Evolutionary conservation across 139 green algal genomes (phyloP).

Genomic region (Zygnema circumcarinatum): DNA sequence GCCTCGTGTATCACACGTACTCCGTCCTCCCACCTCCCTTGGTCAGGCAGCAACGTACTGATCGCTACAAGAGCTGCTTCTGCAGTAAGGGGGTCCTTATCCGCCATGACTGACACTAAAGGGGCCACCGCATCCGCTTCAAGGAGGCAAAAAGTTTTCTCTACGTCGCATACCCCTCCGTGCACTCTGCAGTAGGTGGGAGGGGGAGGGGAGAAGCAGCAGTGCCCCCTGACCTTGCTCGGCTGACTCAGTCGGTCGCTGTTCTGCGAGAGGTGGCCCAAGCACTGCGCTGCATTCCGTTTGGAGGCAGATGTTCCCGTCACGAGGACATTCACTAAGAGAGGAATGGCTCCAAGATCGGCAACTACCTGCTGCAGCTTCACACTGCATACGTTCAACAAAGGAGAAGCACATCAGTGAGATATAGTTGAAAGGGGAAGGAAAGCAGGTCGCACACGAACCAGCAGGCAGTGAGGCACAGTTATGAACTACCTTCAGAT

Average conservation of each 20-base stretch:
- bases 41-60: slow-evolving; percentile 30
- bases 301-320: slow-evolving; percentile 21
- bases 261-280: slow-evolving; percentile 40
- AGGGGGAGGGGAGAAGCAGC: slow-evolving; percentile 39
- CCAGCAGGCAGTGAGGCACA: too few species aligned
- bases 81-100: slow-evolving; percentile 29
- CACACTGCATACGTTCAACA: slow-evolving; percentile 25
- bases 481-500: too few species aligned
- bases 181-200: slow-evolving; percentile 29
- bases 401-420: too few species aligned
- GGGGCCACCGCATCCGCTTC: slow-evolving; percentile 39
- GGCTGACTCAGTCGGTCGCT: slow-evolving; percentile 1
- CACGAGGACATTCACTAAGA: slow-evolving; percentile 28
- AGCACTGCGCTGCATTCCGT: slow-evolving; percentile 21
- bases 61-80: slow-evolving; percentile 36
- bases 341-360: slow-evolving; percentile 34
- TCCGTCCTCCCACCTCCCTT: slow-evolving; percentile 24
- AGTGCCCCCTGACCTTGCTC: not conserved
- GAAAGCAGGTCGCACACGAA: not conserved
- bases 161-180: slow-evolving; percentile 21
- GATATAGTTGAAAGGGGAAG: too few species aligned
- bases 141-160: slow-evolving; percentile 38
- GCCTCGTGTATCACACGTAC: slow-evolving; percentile 36
- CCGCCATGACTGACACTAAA: slow-evolving; percentile 20
- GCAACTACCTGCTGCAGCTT: slow-evolving; percentile 39